Evolutionary conservation across 345 rosid genomes (phyloP), one percentile per base, ranked within the genome.

Genomic region (Salix koriyanagi): DNA sequence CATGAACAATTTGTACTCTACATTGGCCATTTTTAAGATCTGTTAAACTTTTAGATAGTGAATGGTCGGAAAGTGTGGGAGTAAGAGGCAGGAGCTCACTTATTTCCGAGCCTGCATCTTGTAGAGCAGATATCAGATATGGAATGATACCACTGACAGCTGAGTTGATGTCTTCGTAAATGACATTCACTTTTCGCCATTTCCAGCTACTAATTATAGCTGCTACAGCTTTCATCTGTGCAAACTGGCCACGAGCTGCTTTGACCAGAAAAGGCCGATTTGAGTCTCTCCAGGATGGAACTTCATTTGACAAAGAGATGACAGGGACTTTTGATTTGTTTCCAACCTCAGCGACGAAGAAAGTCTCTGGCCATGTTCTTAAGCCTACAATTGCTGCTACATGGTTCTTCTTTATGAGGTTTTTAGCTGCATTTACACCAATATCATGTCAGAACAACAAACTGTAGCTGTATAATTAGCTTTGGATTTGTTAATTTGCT

Each of bases 211-310:
- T 72, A 25, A 85, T 39, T 5, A 85, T 72, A 19, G 78, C 75
- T 4, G 82, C 83, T 15, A 80, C 46, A 21, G 78, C 81, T 75
- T 77, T 72, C 79, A 65, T 75, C 65, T 82, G 80, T 7, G 58
- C 56, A 12, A 46, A 41, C 21, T 82, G 81, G 64, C 56, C 72
- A 42, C 77, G 74, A 34, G 78, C 79, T 13, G 70, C 60, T 52
- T 75, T 80, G 26, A 79, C 48, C 58, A 82, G 62, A 65, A 82
- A 85, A 26, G 85, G 83, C 87, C 83, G 77, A 11, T 65, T 39
- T 25, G 13, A 4, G 7, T 21, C 19, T 4, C 75, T 72, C 77
- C 82, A 75, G 13, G 18, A 30, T 39, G 83, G 85, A 10, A 72
- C 15, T 26, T 75, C 76, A 69, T 76, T 74, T 8, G 80, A 77